These are phyloP conservation scores for Allomyces arbusculus DNA, from an alignment of 192 early-diverging fungal genomes.

Conservation along the genomic window DNA sequence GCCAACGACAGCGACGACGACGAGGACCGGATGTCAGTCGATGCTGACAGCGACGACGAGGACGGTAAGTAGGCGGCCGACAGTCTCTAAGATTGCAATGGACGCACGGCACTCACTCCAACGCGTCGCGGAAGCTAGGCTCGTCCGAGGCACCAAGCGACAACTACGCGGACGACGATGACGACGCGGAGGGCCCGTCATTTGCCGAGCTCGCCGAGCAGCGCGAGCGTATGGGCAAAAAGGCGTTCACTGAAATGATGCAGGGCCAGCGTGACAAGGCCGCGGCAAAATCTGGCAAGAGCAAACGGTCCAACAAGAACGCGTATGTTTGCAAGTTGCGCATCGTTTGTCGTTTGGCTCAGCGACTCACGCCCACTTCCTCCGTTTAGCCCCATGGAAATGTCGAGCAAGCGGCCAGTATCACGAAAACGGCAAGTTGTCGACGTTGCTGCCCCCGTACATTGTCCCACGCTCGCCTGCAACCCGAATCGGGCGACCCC, in stretches of 20 bases:
- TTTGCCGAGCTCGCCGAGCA: not conserved
- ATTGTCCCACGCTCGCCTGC: not conserved
- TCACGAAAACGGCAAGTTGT: constrained; percentile 49
- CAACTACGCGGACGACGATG: constrained; percentile 14
- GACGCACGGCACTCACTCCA: constrained; percentile 12
- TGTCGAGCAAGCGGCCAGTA: constrained; percentile 55
- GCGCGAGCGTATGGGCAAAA: not conserved
- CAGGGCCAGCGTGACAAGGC: not conserved
- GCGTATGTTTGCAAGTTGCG: not conserved
- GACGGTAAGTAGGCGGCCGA: constrained; percentile 11
- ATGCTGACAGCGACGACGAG: constrained; percentile 9
- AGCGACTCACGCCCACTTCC: constrained; percentile 7
- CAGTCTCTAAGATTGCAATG: constrained; percentile 14
- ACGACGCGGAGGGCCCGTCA: not conserved
- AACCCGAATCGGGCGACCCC: not conserved
- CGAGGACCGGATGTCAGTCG: constrained; percentile 10
- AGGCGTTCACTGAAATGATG: not conserved
- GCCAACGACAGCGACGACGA: constrained; percentile 1
- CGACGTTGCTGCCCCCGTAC: constrained; percentile 29
- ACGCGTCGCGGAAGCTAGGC: constrained; percentile 14
- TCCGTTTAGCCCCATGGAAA: constrained; percentile 43
- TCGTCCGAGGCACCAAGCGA: constrained; percentile 15
- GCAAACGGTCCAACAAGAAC: constrained; percentile 7
- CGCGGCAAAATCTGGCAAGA: not conserved
- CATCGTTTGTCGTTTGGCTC: constrained; percentile 3